phyloP scores from a whole-genome alignment of 345 rosid species.

The Salix brachista region DNA sequence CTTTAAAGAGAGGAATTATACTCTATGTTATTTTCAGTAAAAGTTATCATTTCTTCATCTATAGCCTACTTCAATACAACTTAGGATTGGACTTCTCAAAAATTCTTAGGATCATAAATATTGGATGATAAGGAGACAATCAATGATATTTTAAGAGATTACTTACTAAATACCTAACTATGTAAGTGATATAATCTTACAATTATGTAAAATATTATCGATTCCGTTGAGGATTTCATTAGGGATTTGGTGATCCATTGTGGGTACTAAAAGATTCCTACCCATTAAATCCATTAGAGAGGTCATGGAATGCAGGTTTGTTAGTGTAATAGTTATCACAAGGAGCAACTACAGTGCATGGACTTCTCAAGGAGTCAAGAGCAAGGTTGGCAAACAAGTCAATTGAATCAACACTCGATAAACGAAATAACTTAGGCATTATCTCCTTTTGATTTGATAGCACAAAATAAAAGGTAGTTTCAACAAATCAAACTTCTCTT shows the following conservation, averaged over 20 bases:
- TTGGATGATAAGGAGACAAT: neutral
- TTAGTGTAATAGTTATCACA: too few species aligned
- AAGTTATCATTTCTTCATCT: neutral
- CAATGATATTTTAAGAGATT: neutral
- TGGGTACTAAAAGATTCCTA: too few species aligned
- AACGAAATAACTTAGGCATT: too few species aligned
- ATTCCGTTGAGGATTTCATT: neutral
- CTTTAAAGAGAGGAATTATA: neutral
- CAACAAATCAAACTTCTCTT: neutral
- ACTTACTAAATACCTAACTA: neutral
- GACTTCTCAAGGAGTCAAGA: neutral
- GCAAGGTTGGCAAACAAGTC: too few species aligned
- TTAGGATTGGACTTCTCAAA: neutral
- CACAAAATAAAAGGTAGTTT: too few species aligned
- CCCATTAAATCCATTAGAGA: neutral
- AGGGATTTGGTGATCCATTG: fast-evolving
- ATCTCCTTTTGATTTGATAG: neutral
- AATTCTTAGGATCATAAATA: neutral
- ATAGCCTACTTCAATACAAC: neutral
- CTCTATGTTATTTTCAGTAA: neutral
- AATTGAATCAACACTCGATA: neutral
- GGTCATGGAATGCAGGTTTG: too few species aligned
- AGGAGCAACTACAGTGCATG: neutral
- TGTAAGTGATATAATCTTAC: neutral
- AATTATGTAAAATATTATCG: neutral